These are phyloP conservation scores for Apiospora phragmitis DNA, from an alignment of 2,329 filamentous ascomycete species.

Conservation along the genomic window DNA sequence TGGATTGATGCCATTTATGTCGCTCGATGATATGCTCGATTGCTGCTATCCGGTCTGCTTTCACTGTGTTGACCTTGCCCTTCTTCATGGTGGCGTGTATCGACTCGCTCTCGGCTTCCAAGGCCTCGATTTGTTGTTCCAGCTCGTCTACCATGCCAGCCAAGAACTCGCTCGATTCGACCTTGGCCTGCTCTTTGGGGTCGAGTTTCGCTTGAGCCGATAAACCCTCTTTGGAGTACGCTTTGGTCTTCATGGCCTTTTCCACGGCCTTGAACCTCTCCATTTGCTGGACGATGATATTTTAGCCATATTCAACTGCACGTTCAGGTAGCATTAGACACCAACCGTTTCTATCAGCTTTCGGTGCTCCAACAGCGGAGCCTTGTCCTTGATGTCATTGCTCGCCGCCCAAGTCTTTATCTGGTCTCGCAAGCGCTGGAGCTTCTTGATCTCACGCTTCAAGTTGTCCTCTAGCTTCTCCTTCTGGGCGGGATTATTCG, in stretches of 20 bases:
- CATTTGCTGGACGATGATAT: conserved; percentile 72
- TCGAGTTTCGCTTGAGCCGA: conserved; percentile 90
- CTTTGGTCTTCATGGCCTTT: conserved; percentile 99
- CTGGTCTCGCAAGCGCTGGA: conserved; percentile 94
- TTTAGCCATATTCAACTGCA: conserved; percentile 1
- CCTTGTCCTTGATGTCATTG: conserved; percentile 99
- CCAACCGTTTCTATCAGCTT: conserved; percentile 96
- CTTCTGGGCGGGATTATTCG: conserved; percentile 90
- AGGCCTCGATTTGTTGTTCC: conserved; percentile 86
- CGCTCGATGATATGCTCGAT: conserved; percentile 83
- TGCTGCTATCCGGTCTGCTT: conserved; percentile 84
- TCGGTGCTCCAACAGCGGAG: conserved; percentile 87
- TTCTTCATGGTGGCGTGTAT: conserved; percentile 92
- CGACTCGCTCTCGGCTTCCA: conserved; percentile 86
- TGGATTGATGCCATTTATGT: conserved; percentile 95
- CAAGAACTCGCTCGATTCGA: conserved; percentile 85
- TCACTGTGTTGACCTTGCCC: conserved; percentile 82
- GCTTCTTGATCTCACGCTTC: conserved; percentile 99
- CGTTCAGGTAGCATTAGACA: conserved; percentile 20
- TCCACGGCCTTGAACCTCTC: conserved; percentile 99
- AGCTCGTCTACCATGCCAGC: conserved; percentile 87
- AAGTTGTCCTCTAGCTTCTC: conserved; percentile 98
- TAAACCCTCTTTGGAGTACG: conserved; percentile 96
- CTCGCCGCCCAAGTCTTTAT: conserved; percentile 99
- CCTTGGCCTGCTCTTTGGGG: conserved; percentile 95